phyloP scores from a whole-genome alignment of 345 rosid genomes.

The Carallia brachiata region DNA sequence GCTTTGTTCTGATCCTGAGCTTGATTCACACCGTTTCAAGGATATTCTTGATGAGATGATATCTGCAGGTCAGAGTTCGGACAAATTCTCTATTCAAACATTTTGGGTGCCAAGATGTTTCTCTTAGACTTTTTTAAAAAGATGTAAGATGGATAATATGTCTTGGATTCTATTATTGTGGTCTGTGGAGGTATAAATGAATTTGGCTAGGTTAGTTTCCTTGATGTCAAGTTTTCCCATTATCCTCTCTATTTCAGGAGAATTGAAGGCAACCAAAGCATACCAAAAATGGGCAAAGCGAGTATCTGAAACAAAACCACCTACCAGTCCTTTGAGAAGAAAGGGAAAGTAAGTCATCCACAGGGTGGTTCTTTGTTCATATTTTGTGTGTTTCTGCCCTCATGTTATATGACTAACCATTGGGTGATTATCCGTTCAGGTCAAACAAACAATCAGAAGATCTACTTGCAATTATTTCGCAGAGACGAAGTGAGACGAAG shows the following conservation, averaged over 20 bases:
- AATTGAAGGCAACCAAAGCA: conserved; percentile 63
- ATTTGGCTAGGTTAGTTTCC: background rate
- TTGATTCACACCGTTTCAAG: conserved; percentile 88
- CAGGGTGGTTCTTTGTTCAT: background rate
- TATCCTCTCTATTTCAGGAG: conserved; percentile 44
- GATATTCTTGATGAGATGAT: conserved; percentile 70
- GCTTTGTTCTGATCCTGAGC: conserved; percentile 86
- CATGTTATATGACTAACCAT: background rate
- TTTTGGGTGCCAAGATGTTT: background rate
- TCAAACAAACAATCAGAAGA: conserved; percentile 55
- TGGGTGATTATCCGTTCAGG: conserved; percentile 26
- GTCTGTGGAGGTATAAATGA: background rate
- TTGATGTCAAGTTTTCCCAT: background rate
- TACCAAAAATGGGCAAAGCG: conserved; percentile 79
- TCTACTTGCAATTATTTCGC: conserved; percentile 54
- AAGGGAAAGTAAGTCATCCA: conserved; percentile 56
- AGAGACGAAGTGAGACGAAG: conserved; percentile 65
- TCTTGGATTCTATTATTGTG: background rate
- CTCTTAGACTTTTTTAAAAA: background rate
- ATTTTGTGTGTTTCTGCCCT: background rate
- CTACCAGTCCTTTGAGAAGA: conserved; percentile 52
- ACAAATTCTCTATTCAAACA: background rate
- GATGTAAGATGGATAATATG: background rate
- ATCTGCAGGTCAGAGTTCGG: conserved; percentile 48
- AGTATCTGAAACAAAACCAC: conserved; percentile 64